Evolutionary conservation across 139 green algal genomes (phyloP).

Genomic region (Diplosphaera chodatii): DNA sequence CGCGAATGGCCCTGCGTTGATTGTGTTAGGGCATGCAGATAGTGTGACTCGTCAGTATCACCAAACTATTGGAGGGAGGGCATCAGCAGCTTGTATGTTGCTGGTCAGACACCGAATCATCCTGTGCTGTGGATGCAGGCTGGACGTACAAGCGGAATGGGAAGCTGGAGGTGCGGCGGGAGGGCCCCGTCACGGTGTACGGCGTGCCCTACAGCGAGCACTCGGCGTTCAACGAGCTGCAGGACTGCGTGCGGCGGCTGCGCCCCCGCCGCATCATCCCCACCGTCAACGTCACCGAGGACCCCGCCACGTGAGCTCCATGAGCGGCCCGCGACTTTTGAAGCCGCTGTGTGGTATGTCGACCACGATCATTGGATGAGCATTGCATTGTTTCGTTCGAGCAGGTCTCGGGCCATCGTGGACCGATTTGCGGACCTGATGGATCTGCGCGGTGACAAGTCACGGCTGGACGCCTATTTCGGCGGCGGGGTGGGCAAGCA

Average conservation of each 20-base stretch:
- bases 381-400: constrained; percentile 1
- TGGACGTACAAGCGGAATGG: constrained; percentile 43
- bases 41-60: too few species aligned
- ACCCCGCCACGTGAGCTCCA: neutral
- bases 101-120: too few species aligned
- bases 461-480: constrained; percentile 44
- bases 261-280: constrained; percentile 47
- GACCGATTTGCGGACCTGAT: constrained; percentile 57
- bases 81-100: neutral
- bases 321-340: neutral
- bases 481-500: neutral
- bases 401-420: constrained; percentile 32
- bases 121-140: too few species aligned
- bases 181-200: constrained; percentile 37
- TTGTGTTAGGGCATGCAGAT: too few species aligned
- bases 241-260: constrained; percentile 43
- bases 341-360: too few species aligned
- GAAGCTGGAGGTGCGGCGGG: constrained; percentile 18
- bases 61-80: too few species aligned
- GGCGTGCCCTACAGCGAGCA: constrained; percentile 58
- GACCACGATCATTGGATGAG: too few species aligned
- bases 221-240: constrained; percentile 36
- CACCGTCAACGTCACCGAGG: constrained; percentile 50
- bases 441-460: constrained; percentile 51
- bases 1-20: too few species aligned